Percentiles rank a stretch among this genome's conserved stretches.
These are phyloP conservation scores for Starmerella riodocensis DNA, from an alignment of 805 yeast species.

Conservation along the genomic window DNA sequence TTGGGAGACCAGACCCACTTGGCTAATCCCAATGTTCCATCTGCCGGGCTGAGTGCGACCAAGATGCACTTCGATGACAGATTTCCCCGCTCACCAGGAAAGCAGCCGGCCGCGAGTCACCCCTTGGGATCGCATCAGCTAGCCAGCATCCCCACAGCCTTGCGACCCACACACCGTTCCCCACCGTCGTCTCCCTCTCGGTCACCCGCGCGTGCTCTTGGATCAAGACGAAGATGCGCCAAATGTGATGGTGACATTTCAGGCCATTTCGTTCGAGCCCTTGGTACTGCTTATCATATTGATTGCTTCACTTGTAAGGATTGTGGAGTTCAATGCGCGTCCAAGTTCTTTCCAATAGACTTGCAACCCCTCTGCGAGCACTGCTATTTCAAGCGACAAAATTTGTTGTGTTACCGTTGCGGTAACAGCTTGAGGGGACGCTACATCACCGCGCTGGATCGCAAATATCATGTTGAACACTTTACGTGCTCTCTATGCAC, in stretches of 20 bases:
- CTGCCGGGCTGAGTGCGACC: neutral
- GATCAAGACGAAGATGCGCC: conserved; percentile 30
- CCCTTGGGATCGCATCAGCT: neutral
- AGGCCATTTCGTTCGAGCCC: conserved; percentile 78
- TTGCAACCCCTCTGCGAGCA: conserved; percentile 66
- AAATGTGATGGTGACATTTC: conserved; percentile 41
- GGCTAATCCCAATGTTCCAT: neutral
- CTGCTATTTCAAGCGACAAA: conserved; percentile 76
- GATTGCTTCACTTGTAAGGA: conserved; percentile 78
- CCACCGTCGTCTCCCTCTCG: neutral
- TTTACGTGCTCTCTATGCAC: conserved; percentile 83
- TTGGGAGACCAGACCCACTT: neutral
- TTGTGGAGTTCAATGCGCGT: conserved; percentile 67
- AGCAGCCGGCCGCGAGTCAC: neutral
- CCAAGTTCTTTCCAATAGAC: conserved; percentile 79
- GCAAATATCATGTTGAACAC: conserved; percentile 87
- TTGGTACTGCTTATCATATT: conserved; percentile 67
- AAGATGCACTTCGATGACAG: neutral
- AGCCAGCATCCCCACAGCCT: neutral
- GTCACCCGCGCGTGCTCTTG: conserved; percentile 2
- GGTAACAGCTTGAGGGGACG: conserved; percentile 78
- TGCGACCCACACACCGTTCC: neutral
- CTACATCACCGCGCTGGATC: conserved; percentile 84
- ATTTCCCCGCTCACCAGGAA: too few relatives aligned
- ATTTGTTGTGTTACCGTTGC: conserved; percentile 77